Evolutionary conservation across 225 moss, liverwort and hornwort species (phyloP).

Genomic region (Marchantia polymorpha): DNA sequence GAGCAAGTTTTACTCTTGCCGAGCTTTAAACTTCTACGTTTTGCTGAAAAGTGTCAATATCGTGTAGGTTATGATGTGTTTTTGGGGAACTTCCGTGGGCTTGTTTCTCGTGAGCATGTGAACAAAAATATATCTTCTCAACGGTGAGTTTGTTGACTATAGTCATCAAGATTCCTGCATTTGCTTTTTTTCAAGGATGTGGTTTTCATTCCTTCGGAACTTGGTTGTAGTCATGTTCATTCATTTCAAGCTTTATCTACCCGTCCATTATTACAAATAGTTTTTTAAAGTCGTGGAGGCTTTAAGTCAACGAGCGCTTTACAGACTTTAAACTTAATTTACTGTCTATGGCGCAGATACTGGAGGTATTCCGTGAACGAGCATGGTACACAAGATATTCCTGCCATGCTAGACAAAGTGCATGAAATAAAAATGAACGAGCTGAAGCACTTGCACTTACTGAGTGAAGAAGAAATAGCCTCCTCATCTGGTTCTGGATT

Average conservation of each 20-base stretch:
- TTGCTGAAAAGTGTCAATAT: not conserved
- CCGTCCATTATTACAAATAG: not conserved
- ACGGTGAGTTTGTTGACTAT: constrained; percentile 40
- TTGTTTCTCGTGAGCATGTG: constrained; percentile 90
- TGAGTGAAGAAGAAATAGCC: constrained; percentile 32
- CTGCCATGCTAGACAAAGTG: constrained; percentile 70
- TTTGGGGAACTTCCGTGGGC: constrained; percentile 87
- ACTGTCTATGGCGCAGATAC: constrained; percentile 49
- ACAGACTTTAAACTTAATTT: not conserved
- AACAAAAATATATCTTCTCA: constrained; percentile 68
- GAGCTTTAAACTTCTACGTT: no score
- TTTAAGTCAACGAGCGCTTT: no score
- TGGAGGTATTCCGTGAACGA: constrained; percentile 87
- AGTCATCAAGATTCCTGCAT: no score
- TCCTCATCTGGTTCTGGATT: constrained; percentile 40
- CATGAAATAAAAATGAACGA: constrained; percentile 76
- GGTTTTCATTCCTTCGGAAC: no score
- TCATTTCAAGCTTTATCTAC: no score
- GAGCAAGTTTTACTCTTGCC: no score
- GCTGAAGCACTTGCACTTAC: constrained; percentile 37
- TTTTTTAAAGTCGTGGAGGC: not conserved
- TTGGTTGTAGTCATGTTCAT: no score
- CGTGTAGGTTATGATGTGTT: constrained; percentile 92
- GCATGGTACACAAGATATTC: constrained; percentile 78
- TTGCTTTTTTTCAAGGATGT: no score